Conservation (phyloP, 78 protist species). For the Dictyostelium brefeldianum region DNA sequence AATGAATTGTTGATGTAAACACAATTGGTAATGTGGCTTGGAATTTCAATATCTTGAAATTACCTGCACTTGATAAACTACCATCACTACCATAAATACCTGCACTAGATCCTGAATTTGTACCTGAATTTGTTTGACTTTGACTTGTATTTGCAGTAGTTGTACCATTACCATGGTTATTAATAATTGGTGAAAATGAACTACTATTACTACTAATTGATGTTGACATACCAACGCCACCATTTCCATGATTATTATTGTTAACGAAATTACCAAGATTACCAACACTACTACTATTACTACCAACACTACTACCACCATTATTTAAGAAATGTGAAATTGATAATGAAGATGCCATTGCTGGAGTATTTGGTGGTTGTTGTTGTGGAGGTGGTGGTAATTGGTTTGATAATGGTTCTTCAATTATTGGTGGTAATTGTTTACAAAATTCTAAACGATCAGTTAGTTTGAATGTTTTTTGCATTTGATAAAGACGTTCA, state of each 20-base stretch:
- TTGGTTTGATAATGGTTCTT: neutral
- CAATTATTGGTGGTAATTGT: conserved; percentile 12
- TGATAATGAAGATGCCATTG: neutral
- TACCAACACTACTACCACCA: conserved; percentile 1
- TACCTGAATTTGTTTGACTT: neutral
- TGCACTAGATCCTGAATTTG: neutral
- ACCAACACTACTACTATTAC: neutral
- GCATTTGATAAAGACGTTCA: conserved; percentile 32
- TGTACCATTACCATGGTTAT: neutral
- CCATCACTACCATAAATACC: conserved; percentile 19
- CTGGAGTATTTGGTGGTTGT: neutral
- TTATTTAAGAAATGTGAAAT: neutral
- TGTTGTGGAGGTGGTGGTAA: conserved; percentile 9
- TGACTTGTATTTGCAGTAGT: neutral
- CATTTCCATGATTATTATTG: neutral
- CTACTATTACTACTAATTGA: too few species aligned
- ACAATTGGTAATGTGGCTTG: neutral
- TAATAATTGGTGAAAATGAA: neutral
- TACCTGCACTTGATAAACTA: neutral
- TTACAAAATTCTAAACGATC: conserved; percentile 6
- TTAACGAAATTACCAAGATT: neutral
- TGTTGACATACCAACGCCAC: neutral
- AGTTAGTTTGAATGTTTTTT: conserved; percentile 3
- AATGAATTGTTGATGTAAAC: conserved; percentile 34
- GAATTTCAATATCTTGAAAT: neutral